Evolutionary conservation across 495 filamentous ascomycete species (phyloP), one percentile per base, ranked within the genome.

Genomic region (Penicillium nucicola): DNA sequence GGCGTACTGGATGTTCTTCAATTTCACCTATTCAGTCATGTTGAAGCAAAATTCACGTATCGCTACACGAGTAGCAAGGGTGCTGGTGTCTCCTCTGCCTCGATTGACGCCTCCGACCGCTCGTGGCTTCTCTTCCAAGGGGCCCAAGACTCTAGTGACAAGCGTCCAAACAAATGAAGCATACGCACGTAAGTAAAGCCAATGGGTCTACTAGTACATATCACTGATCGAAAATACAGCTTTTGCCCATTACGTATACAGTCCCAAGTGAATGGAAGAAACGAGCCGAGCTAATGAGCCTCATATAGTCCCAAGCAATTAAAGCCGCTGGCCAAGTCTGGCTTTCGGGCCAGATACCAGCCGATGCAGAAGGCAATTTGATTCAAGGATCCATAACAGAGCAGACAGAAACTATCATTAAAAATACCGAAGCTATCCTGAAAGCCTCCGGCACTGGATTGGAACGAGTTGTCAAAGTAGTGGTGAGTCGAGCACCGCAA

Each of bases 341-440:
- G 52, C 44, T 60, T 12, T 60, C 57, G 1, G 57, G 57, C 13
- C 52, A 53, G 38, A 50, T 60, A 20, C 48, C 57, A 8, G 52
- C 57, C 0, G 48, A 60, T 34, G 39, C 48, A 1, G 10, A 60
- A 17, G 57, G 57, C 7, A 60, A 56, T 19, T 28, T 60, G 13
- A 39, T 53, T 34, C 23, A 38, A 12, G 57, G 57, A 11, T 56
- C 57, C 4, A 48, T 53, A 12, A 23, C 45, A 9, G 53, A 60
- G 12, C 32, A 56, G 20, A 46, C 57, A 0, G 6, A 48, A 18
- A 31, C 36, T 8, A 60, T 53, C 5, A 55, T 55, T 19, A 36
- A 41, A 33, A 60, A 60, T 39, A 56, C 57, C 4, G 42, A 53
- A 13, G 45, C 40, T 13, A 56, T 56, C 11, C 33, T 60, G n/a